These are phyloP conservation scores for Alectoria sarmentosa DNA, from an alignment of 495 filamentous ascomycete genomes.

Conservation along the genomic window DNA sequence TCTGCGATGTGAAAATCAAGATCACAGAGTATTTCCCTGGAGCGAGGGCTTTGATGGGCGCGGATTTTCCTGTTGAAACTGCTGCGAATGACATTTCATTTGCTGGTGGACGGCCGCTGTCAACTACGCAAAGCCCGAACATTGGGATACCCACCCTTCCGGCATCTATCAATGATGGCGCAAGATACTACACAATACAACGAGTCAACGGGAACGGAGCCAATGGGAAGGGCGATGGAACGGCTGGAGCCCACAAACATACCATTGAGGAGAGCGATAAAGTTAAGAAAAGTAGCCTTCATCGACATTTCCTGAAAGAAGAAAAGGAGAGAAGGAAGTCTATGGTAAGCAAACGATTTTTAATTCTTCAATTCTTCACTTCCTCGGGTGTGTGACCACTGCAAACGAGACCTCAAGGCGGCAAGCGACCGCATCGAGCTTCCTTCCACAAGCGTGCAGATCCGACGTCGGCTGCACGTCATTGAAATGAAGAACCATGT, in stretches of 20 bases:
- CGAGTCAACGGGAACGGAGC: constrained; percentile 71
- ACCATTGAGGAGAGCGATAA: constrained; percentile 71
- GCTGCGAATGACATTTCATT: constrained; percentile 32
- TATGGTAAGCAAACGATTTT: constrained; percentile 48
- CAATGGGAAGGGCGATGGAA: constrained; percentile 64
- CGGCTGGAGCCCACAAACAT: constrained; percentile 64
- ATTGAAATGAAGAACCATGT: neutral
- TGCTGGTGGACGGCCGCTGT: constrained; percentile 28
- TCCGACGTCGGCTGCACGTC: constrained; percentile 6
- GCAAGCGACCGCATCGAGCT: constrained; percentile 16
- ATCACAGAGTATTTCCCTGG: constrained; percentile 75
- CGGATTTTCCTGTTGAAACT: constrained; percentile 27
- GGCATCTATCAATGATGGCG: constrained; percentile 41
- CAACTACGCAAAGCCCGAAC: constrained; percentile 5
- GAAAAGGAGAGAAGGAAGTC: constrained; percentile 62
- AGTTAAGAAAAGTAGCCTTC: constrained; percentile 78
- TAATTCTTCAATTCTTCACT: constrained; percentile 5
- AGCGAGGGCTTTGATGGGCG: constrained; percentile 31
- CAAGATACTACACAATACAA: constrained; percentile 64
- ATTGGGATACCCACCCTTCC: neutral
- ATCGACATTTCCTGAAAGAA: constrained; percentile 56
- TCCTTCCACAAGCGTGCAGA: neutral
- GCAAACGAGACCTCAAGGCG: constrained; percentile 21
- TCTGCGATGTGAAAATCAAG: constrained; percentile 91
- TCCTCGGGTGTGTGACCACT: too few species aligned